Evolutionary conservation across 2,329 filamentous ascomycete genomes (phyloP).

Genomic region (Diaporthe vaccinii): DNA sequence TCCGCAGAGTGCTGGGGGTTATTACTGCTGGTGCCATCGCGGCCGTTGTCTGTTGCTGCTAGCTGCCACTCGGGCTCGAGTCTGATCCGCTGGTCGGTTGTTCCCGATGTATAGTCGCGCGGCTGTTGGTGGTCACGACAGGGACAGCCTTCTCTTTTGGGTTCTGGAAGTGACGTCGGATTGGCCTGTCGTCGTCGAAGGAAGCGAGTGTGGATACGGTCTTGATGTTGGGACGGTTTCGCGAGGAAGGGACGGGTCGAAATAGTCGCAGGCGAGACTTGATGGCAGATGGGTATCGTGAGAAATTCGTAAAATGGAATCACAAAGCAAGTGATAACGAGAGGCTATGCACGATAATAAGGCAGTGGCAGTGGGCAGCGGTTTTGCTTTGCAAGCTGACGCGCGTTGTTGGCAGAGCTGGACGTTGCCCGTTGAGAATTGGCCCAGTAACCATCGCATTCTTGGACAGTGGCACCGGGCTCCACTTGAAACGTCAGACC

Average conservation of each 20-base stretch:
- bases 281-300: neutral
- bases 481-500: slow-evolving; percentile 30
- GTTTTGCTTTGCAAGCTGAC: slow-evolving; percentile 28
- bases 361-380: neutral
- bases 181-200: neutral
- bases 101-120: neutral
- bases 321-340: neutral
- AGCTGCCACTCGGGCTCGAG: neutral
- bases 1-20: slow-evolving; percentile 4
- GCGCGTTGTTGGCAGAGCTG: slow-evolving; percentile 1
- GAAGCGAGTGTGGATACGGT: slow-evolving; percentile 8
- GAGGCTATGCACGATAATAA: slow-evolving; percentile 14
- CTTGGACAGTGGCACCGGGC: slow-evolving; percentile 7
- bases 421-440: slow-evolving; percentile 14
- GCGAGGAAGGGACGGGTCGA: neutral
- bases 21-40: slow-evolving; percentile 33
- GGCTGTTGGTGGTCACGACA: neutral
- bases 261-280: neutral
- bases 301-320: neutral
- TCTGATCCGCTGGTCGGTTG: neutral
- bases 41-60: slow-evolving; percentile 7
- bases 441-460: slow-evolving; percentile 25
- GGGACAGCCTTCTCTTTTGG: neutral
- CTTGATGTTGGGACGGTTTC: neutral
- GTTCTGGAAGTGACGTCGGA: neutral